phyloP scores from a whole-genome alignment of 176 grass and related monocot species.

The Phoenix roebelenii region DNA sequence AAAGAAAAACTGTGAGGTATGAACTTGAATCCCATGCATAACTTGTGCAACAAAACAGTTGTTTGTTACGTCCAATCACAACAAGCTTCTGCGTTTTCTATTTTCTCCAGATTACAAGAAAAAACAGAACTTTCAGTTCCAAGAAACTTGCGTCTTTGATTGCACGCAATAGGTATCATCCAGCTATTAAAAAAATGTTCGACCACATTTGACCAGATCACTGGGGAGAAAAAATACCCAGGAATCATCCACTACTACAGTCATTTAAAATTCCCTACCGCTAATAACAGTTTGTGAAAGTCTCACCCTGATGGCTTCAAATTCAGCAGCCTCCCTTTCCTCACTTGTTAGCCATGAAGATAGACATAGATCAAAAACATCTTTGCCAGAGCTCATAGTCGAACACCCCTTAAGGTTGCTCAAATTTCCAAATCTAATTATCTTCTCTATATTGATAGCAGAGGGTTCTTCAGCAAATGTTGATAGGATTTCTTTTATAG shows the following conservation, averaged over 20 bases:
- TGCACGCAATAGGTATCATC: not conserved
- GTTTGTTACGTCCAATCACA: too few species aligned
- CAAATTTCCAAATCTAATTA: constrained; percentile 1
- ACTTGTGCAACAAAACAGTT: too few species aligned
- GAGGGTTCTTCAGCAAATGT: constrained; percentile 10
- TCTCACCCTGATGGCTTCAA: constrained; percentile 29
- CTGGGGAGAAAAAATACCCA: not conserved
- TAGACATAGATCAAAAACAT: constrained; percentile 7
- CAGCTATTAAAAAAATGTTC: not conserved
- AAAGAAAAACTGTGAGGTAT: too few species aligned
- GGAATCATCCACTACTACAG: constrained; percentile 2
- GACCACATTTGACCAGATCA: not conserved
- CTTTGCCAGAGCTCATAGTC: constrained; percentile 21
- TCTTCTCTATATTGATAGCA: not conserved
- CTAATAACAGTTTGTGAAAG: constrained; percentile 1
- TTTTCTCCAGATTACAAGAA: too few species aligned
- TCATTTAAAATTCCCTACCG: constrained; percentile 3
- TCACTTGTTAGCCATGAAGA: constrained; percentile 8
- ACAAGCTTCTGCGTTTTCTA: too few species aligned
- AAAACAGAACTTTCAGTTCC: too few species aligned
- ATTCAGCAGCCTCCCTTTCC: constrained; percentile 24
- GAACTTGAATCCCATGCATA: too few species aligned
- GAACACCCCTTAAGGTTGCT: constrained; percentile 17
- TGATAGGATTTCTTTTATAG: constrained; percentile 34
- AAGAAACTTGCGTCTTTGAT: not conserved